A percentile compares a stretch with the other conserved stretches of the same genome.
Conservation (phyloP, 352 stramenopile species). For the Phytophthora capsici region DNA sequence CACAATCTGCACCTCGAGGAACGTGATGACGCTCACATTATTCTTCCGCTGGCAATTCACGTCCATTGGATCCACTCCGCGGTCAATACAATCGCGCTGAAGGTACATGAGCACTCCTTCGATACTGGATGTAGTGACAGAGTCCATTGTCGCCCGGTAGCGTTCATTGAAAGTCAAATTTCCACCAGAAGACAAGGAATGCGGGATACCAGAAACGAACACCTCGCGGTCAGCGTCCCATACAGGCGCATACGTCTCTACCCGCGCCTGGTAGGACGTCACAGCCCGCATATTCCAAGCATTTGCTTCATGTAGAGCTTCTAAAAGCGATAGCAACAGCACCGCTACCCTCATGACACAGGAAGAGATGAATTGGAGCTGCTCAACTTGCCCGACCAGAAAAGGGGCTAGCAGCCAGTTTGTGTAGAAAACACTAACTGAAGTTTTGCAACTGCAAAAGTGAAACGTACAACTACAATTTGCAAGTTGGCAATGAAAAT, state of each 20-base stretch:
- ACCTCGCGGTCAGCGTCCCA: slow-evolving; percentile 55
- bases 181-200: slow-evolving; percentile 3
- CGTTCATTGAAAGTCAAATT: slow-evolving; percentile 50
- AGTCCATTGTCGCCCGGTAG: slow-evolving; percentile 63
- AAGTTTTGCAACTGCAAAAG: not conserved
- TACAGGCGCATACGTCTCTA: slow-evolving; percentile 56
- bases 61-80: slow-evolving; percentile 37
- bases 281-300: slow-evolving; percentile 58
- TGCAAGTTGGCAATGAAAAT: not conserved
- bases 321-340: slow-evolving; percentile 5
- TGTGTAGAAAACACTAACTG: slow-evolving; percentile 6
- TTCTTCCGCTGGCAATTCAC: slow-evolving; percentile 55
- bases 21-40: slow-evolving; percentile 68
- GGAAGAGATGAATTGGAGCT: slow-evolving; percentile 8
- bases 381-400: slow-evolving; percentile 11
- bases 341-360: not conserved
- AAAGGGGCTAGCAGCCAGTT: slow-evolving; percentile 2
- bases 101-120: slow-evolving; percentile 77
- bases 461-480: too few relatives aligned
- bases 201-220: slow-evolving; percentile 53
- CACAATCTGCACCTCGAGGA: slow-evolving; percentile 68
- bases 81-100: slow-evolving; percentile 74
- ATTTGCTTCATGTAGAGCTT: not conserved
- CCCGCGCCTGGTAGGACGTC: slow-evolving; percentile 61
- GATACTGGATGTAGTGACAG: slow-evolving; percentile 72